Evolutionary conservation across 2,329 filamentous ascomycete species (phyloP).

Genomic region (Nothophaeocryptopus gaeumannii): DNA sequence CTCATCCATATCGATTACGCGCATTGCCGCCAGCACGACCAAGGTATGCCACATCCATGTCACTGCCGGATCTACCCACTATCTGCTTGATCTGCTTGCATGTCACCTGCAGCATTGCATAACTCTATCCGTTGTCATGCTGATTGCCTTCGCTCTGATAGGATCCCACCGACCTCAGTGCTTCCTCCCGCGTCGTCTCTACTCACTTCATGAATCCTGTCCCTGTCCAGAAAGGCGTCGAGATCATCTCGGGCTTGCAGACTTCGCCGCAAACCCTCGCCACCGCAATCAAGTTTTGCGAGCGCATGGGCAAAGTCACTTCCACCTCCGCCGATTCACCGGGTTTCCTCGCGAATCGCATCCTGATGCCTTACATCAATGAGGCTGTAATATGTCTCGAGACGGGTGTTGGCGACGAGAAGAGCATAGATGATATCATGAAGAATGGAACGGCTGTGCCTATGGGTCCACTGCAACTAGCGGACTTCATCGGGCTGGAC

Average conservation of each 20-base stretch:
- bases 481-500: slow-evolving; percentile 96
- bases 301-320: slow-evolving; percentile 87
- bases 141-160: slow-evolving; percentile 31
- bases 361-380: slow-evolving; percentile 99
- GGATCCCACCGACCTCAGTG: slow-evolving; percentile 75
- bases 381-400: slow-evolving; percentile 95
- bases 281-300: slow-evolving; percentile 79
- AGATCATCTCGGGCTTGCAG: slow-evolving; percentile 93
- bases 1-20: slow-evolving; percentile 96
- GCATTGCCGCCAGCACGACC: slow-evolving; percentile 80
- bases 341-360: slow-evolving; percentile 92
- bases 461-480: slow-evolving; percentile 91
- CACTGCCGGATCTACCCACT: slow-evolving; percentile 1
- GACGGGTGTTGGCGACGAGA: slow-evolving; percentile 81
- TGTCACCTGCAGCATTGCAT: background rate
- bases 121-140: slow-evolving; percentile 12
- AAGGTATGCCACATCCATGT: slow-evolving; percentile 39
- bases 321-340: slow-evolving; percentile 86
- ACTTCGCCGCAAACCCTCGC: slow-evolving; percentile 80
- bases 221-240: slow-evolving; percentile 92
- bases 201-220: slow-evolving; percentile 99
- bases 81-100: too few relatives aligned
- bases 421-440: slow-evolving; percentile 97
- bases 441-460: slow-evolving; percentile 98
- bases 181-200: slow-evolving; percentile 82